Conservation (phyloP, 2,329 filamentous ascomycete species). For the Sarocladium strictum region DNA sequence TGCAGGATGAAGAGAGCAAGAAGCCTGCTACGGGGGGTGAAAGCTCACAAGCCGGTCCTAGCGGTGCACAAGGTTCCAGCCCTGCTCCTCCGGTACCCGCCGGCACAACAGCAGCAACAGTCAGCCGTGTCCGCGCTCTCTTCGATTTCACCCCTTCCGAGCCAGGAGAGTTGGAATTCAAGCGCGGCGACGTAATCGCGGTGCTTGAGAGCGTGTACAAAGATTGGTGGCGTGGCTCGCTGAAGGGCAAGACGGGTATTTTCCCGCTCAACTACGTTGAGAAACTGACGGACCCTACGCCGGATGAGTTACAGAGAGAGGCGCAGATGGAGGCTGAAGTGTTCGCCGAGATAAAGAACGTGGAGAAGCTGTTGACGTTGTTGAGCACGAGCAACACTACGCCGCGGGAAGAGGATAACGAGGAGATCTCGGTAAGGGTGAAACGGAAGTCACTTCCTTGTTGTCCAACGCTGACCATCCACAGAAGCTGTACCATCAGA, state of each 20-base stretch:
- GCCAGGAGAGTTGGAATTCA: slow-evolving; percentile 89
- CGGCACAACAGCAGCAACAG: slow-evolving; percentile 91
- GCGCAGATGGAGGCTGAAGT: slow-evolving; percentile 84
- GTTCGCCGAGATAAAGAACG: slow-evolving; percentile 59
- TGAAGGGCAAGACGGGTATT: slow-evolving; percentile 92
- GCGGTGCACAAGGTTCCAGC: slow-evolving; percentile 31
- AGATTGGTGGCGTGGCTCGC: slow-evolving; percentile 97
- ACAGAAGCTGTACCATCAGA: slow-evolving; percentile 81
- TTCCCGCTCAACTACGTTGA: slow-evolving; percentile 99
- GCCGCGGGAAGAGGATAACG: slow-evolving; percentile 82
- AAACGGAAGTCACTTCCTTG: no score
- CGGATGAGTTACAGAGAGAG: slow-evolving; percentile 89
- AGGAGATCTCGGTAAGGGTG: slow-evolving; percentile 88
- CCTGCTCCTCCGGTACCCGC: slow-evolving; percentile 54
- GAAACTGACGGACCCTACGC: slow-evolving; percentile 90
- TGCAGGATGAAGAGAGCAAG: slow-evolving; percentile 76
- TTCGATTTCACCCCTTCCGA: slow-evolving; percentile 96
- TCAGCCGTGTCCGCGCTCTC: slow-evolving; percentile 86
- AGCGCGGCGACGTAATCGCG: slow-evolving; percentile 94
- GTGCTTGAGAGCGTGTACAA: slow-evolving; percentile 98
- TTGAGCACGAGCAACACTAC: slow-evolving; percentile 81
- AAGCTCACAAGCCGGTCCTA: slow-evolving; percentile 25
- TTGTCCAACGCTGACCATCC: slow-evolving; percentile 31
- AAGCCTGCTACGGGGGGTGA: slow-evolving; percentile 33
- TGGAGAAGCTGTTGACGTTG: slow-evolving; percentile 71